Base-by-base conservation (phyloP, 2,329 filamentous ascomycete species). In the Cyphellophora attinorum region DNA sequence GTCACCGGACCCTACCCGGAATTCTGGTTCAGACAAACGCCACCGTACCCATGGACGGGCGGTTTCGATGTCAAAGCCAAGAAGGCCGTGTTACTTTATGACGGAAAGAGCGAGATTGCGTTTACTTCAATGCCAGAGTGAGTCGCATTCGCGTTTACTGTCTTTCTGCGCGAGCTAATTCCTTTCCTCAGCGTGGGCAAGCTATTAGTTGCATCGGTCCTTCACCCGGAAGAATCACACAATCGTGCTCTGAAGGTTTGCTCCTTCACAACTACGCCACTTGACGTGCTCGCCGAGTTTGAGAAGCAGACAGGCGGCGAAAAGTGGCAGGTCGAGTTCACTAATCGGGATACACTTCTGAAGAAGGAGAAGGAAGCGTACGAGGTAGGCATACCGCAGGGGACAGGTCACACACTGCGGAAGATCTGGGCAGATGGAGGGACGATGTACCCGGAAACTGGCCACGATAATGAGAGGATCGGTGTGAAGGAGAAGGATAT, bases 341-440 rank as follows among this genome's bases (percentile, higher is more conserved):
- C 64, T 2, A 50, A 74, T 3, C 58, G 80, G 6, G 57, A 65
- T 2, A 58, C 66, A 28, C 50, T 85, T 15, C 64, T 63, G 27
- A 53, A 65, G 19, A 41, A 70, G 5, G 81, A 85, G 59, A 49
- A 65, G 32, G 62, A 72, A 50, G 65, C 68, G 0, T 81, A 74
- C 74, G 63, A 63, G 6, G 59, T 62, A 17, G 63, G 62, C 0
- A 54, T 62, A 28, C 67, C 75, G 0, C 41, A 49, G 12, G 76
- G 75, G 1, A 73, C 72, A 0, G 41, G 59, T 1, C 64, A 67
- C 31, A 84, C 81, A 0, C 57, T 85, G 45, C 62, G 75, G 28
- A 61, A 81, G 13, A 85, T 85, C 30, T 85, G 81, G 81, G 70
- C 72, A 0, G 74, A 81, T 47, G 81, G 81, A 0, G 75, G 76